A percentile compares a stretch with the other conserved stretches of the same genome.
Conservation (phyloP, 1,284 basidiomycete species). For the Polyporus tsugae region DNA sequence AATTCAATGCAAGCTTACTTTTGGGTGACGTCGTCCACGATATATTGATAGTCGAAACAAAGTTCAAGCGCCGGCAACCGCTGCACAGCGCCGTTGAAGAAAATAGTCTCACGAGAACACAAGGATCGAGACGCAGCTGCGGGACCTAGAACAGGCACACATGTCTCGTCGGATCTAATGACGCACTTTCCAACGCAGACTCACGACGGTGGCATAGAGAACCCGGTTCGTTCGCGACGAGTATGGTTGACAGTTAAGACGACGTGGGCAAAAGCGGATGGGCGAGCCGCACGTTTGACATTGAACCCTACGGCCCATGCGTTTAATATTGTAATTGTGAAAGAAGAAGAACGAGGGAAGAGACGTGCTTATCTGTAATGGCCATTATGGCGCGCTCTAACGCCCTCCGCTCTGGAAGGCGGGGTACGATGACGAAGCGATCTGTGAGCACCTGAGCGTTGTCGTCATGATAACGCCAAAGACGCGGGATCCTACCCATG, state of each 20-base stretch:
- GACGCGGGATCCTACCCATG: slow-evolving; percentile 4
- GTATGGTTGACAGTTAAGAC: neutral
- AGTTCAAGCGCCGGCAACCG: slow-evolving; percentile 10
- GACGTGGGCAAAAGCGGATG: neutral
- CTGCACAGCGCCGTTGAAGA: slow-evolving; percentile 2
- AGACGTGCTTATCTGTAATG: neutral
- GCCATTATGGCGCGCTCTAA: neutral
- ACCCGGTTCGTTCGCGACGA: neutral
- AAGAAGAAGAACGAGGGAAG: neutral
- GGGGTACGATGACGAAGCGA: neutral
- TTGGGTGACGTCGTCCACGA: slow-evolving; percentile 17
- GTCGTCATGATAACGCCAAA: neutral
- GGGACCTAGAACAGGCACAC: neutral
- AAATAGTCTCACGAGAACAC: slow-evolving; percentile 6
- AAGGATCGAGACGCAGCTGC: neutral
- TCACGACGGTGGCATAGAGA: neutral
- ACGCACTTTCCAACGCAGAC: neutral
- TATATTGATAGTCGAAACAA: slow-evolving; percentile 12
- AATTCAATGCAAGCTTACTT: slow-evolving; percentile 31
- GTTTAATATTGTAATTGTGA: neutral
- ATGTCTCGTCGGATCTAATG: neutral
- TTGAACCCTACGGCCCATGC: neutral
- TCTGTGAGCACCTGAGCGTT: neutral
- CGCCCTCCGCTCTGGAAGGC: slow-evolving; percentile 3
- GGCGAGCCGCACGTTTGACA: neutral